Conservation (phyloP, 2,329 filamentous ascomycete genomes). For the Hypoxylon sp. region DNA sequence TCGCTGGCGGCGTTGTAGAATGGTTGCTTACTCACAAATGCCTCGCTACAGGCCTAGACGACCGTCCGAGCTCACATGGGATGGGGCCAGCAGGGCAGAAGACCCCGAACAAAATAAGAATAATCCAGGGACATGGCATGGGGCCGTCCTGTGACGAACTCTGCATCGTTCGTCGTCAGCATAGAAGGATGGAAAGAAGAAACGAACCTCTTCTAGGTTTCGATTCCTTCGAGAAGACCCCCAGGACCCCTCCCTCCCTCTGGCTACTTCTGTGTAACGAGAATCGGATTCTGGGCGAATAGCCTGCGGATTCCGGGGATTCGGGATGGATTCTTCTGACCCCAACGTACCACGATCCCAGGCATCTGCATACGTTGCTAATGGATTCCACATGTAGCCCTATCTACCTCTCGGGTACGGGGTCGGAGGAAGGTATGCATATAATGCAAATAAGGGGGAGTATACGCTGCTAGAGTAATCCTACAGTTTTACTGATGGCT, state of each 20-base stretch:
- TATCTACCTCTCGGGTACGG: slow-evolving; percentile 10
- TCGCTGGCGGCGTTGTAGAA: background rate
- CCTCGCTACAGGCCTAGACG: background rate
- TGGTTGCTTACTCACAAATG: slow-evolving; percentile 1
- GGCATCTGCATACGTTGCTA: slow-evolving; percentile 32
- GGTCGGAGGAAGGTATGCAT: slow-evolving; percentile 10
- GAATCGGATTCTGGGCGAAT: slow-evolving; percentile 26
- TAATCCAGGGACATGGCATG: slow-evolving; percentile 14
- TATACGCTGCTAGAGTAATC: slow-evolving; percentile 27
- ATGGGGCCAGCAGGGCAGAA: too few species aligned
- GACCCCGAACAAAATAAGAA: background rate
- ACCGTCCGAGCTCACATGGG: too few species aligned
- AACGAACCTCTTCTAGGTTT: slow-evolving; percentile 25
- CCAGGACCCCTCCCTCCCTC: slow-evolving; percentile 4
- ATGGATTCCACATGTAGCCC: too few species aligned
- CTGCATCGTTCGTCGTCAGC: slow-evolving; percentile 14
- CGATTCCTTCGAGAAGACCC: slow-evolving; percentile 17
- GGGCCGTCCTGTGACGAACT: slow-evolving; percentile 27
- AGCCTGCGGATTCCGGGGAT: slow-evolving; percentile 20
- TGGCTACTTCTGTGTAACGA: slow-evolving; percentile 16
- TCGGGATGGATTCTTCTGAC: slow-evolving; percentile 7
- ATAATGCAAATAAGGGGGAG: slow-evolving; percentile 18
- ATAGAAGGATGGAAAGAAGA: background rate
- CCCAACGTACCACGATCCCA: slow-evolving; percentile 15
- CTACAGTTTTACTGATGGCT: slow-evolving; percentile 15